phyloP scores from a whole-genome alignment of 2,329 filamentous ascomycete species.

The Drechslera avenae region DNA sequence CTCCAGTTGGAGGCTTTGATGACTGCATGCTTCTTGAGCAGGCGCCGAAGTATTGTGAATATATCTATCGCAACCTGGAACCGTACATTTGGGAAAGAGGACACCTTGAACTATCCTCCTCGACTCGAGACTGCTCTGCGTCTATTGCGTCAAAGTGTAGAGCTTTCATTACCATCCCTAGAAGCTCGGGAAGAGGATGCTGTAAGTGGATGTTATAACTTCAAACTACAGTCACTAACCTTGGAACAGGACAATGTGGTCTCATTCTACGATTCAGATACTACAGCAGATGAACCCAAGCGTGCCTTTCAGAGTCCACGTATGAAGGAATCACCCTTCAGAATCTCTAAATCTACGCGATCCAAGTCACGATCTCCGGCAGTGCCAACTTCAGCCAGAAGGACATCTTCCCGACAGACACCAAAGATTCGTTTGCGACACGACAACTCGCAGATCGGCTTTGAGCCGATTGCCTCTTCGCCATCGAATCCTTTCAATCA shows the following conservation, averaged over 20 bases:
- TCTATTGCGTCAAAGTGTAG: slow-evolving; percentile 61
- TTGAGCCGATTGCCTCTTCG: slow-evolving; percentile 70
- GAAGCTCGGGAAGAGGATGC: slow-evolving; percentile 44
- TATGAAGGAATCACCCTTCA: slow-evolving; percentile 37
- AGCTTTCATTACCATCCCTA: slow-evolving; percentile 58
- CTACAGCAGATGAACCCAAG: slow-evolving; percentile 22
- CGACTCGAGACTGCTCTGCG: slow-evolving; percentile 67
- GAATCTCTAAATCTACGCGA: slow-evolving; percentile 28
- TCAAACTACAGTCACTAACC: slow-evolving; percentile 48
- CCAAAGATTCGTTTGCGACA: slow-evolving; percentile 68
- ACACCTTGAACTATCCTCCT: slow-evolving; percentile 67
- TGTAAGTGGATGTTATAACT: slow-evolving; percentile 48
- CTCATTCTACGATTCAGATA: slow-evolving; percentile 50
- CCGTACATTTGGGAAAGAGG: slow-evolving; percentile 65
- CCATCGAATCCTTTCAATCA: slow-evolving; percentile 51
- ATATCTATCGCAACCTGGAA: slow-evolving; percentile 71
- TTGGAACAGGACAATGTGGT: slow-evolving; percentile 20
- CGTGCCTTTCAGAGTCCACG: slow-evolving; percentile 26
- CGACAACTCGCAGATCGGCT: slow-evolving; percentile 81
- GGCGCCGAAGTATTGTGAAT: slow-evolving; percentile 57
- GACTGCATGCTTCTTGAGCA: slow-evolving; percentile 59
- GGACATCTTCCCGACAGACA: slow-evolving; percentile 34
- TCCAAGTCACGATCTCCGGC: slow-evolving; percentile 37
- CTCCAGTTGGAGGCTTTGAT: slow-evolving; percentile 59
- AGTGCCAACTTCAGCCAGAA: slow-evolving; percentile 25